phyloP scores from a whole-genome alignment of 2,329 filamentous ascomycete genomes.

The Calonectria ilicicola region DNA sequence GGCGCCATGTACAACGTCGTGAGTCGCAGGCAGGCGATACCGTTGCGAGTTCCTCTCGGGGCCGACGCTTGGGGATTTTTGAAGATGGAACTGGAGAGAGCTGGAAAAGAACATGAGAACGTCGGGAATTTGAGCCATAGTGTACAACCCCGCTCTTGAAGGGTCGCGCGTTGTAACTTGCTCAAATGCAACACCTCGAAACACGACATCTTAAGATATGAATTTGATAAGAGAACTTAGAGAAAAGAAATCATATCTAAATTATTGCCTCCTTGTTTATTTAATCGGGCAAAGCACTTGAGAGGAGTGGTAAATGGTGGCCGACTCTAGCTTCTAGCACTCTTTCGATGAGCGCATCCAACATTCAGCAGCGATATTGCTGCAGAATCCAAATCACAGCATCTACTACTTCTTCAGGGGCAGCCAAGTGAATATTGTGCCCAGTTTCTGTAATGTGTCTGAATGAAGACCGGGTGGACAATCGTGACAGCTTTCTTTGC shows the following conservation, averaged over 20 bases:
- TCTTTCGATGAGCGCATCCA: no score
- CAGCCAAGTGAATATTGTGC: slow-evolving; percentile 4
- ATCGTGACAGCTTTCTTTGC: not conserved
- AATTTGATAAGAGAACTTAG: no score
- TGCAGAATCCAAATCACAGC: slow-evolving; percentile 22
- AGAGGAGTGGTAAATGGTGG: no score
- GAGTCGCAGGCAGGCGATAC: slow-evolving; percentile 48
- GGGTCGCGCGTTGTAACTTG: no score
- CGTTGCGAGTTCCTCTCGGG: slow-evolving; percentile 41
- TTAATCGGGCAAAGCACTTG: no score
- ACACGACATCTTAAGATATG: no score
- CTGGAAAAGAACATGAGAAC: not conserved
- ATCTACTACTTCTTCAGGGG: slow-evolving; percentile 10
- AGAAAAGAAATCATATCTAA: no score
- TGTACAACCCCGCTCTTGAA: no score
- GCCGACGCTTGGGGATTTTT: not conserved
- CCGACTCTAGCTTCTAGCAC: no score
- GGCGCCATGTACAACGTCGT: slow-evolving; percentile 51
- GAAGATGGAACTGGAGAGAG: not conserved
- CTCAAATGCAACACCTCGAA: no score
- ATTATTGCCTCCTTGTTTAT: no score
- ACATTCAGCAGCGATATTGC: slow-evolving; percentile 15
- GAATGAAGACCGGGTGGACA: slow-evolving; percentile 10
- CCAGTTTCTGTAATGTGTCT: not conserved
- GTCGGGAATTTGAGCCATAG: not conserved